Conservation (phyloP, 1,284 basidiomycete genomes). For the Malassezia furfur region DNA sequence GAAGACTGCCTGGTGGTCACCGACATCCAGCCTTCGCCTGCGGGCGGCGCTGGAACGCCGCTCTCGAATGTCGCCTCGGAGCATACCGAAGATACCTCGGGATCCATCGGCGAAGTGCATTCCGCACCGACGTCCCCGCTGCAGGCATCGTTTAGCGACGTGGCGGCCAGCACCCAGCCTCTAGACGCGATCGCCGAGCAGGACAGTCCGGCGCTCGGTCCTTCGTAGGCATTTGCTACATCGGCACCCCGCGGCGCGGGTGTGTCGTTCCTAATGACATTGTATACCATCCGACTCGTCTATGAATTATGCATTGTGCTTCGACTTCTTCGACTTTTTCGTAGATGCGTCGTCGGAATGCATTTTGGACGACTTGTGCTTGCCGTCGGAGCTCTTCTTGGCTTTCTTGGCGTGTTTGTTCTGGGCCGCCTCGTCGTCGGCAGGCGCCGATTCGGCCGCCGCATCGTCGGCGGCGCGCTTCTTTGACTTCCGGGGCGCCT, state of each 20-base stretch:
- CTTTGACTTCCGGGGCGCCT: neutral
- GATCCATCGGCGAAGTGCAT: neutral
- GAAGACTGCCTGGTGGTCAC: neutral
- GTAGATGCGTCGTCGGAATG: neutral
- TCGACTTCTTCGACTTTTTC: constrained; percentile 11
- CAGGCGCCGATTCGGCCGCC: neutral
- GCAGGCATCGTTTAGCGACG: neutral
- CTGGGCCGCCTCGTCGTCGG: too few relatives aligned
- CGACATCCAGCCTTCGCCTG: too few relatives aligned
- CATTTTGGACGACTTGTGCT: too few relatives aligned
- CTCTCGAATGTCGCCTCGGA: too few relatives aligned
- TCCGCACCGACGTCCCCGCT: neutral
- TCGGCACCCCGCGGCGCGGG: too few relatives aligned
- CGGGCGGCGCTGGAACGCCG: too few relatives aligned
- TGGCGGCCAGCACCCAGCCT: neutral
- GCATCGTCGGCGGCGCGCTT: neutral
- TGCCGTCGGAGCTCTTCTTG: neutral
- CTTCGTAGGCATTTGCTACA: neutral
- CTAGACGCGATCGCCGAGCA: neutral
- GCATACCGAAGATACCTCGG: neutral
- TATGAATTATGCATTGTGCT: neutral
- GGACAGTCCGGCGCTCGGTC: neutral
- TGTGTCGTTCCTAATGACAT: too few relatives aligned
- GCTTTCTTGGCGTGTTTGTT: neutral
- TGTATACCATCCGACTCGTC: too few relatives aligned